Conservation (phyloP, 2,329 filamentous ascomycete genomes). For the Fusarium sp. region DNA sequence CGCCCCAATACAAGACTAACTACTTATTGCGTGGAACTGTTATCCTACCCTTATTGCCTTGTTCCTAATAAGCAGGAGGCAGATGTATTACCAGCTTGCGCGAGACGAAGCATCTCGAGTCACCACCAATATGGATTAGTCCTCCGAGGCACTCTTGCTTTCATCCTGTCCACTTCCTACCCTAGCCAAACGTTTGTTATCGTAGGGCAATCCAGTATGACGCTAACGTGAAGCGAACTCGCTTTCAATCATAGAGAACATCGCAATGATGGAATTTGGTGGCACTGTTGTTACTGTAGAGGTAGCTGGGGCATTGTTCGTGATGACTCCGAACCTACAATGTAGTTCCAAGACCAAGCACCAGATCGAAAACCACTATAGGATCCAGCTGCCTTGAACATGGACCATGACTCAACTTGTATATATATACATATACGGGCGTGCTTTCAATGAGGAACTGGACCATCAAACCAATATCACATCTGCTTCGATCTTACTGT, state of each 20-base stretch:
- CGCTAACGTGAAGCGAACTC: not conserved
- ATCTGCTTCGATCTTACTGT: not conserved
- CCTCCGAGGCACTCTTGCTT: not conserved
- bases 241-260: slow-evolving; percentile 18
- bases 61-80: not conserved
- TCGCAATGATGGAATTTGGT: slow-evolving; percentile 17
- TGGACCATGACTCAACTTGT: not conserved
- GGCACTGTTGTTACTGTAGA: slow-evolving; percentile 4
- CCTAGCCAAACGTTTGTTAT: slow-evolving; percentile 6
- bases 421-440: not conserved
- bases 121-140: slow-evolving; percentile 1
- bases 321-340: not conserved
- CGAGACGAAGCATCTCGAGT: not conserved
- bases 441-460: not conserved
- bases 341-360: slow-evolving; percentile 1
- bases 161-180: slow-evolving; percentile 14
- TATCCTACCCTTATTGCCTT: slow-evolving; percentile 1
- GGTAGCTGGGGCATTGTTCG: not conserved
- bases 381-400: not conserved
- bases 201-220: not conserved
- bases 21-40: not conserved
- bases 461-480: not conserved
- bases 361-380: not conserved
- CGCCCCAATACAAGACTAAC: slow-evolving; percentile 1
- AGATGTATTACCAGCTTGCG: not conserved